Evolutionary conservation across 768 basidiomycete genomes (phyloP), one percentile per base, ranked within the genome.

Genomic region (Calocera viscosa): DNA sequence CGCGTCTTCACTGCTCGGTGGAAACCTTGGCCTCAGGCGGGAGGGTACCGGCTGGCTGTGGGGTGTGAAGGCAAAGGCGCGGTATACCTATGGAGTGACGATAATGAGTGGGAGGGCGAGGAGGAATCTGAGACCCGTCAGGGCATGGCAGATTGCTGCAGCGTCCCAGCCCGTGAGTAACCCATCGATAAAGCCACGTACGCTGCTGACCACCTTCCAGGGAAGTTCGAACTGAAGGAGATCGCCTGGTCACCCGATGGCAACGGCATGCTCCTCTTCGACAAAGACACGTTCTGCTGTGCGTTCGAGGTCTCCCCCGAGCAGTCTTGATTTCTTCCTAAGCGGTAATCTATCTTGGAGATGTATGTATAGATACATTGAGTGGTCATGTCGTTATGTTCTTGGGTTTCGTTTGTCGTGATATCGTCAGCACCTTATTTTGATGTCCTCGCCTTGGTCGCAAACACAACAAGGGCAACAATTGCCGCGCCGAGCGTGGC

Each of bases 91-190:
- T 93, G 90, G 90, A 90, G 87, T 69, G 89, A 90, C 69, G 90
- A 91, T 71, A 68, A 84, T 49, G 68, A 65, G 70, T 22, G 72
- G 66, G 60, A 72, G 49, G 64, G 67, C 2, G 65, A 65, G 7
- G 66, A 66, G 33, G 79, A 75, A 3, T 82, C 80, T 2, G 78
- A 77, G 22, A 82, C 82, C 49, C 86, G 84, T 72, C 77, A 78
- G 69, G 91, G 92, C 72, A 87, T 92, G 77, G 91, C 91, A 1
- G 94, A 95, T 75, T 94, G 91, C 71, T 84, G 94, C 35, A 90
- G 90, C 7, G 84, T 96, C 2, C 94, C 94, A 35, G 83, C 88
- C n/a, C 84, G 90, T 89, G 73, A 77, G 90, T 83, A 32, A 66
- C 69, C 67, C 0, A 22, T 28, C 1, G 14, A 39, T 19, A 32